Base-by-base conservation (phyloP, 306 rosid species). In the Acmispon strigosus region DNA sequence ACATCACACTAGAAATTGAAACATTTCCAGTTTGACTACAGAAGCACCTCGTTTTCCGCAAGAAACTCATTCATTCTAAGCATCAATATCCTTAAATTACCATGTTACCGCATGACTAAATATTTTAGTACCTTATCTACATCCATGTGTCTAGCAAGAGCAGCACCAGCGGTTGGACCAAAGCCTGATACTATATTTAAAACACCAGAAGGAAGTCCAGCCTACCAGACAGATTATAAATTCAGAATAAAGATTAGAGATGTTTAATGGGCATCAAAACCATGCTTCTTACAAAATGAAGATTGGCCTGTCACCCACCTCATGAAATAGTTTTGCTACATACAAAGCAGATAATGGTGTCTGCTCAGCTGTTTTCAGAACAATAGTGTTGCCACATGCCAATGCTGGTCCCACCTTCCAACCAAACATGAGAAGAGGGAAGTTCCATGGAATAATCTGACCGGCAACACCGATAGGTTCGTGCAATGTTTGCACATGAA, bases 371-470 rank as follows among this genome's bases (percentile, higher is more conserved):
- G 98, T 87, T 84, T 93, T 90, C 29, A 93, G 41, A 76, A 90
- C 96, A 50, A 90, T 1, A 6, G 92, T 81, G 87, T 93, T 93
- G 70, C 98, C 98, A 62, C 92, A 87, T 7, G 93, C 97, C 80
- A 93, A 81, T 42, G 98, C 96, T 0, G 98, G 98, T 12, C 92
- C 97, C 27, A 93, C 73, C 87, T 93, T 93, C 98, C 98, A 93
- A 32, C 79, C 87, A 80, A 85, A 88, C 97, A 93, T 88, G 75
- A 93, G 73, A 53, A 93, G 89, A 71, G 98, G 98, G 76, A 93
- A 94, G 75, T 94, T 94, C 97, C 98, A 94, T 5, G 98, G 98
- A 83, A 90, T 94, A 34, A 94, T 87, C 83, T 94, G 98, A 76
- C 98, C 97, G 0, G 86, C 93, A 76, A 93, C 98, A 17, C 98